A percentile compares a stretch with the other conserved stretches of the same genome.
phyloP scores from a whole-genome alignment of 805 yeast species.

The Starmera dryadoides region DNA sequence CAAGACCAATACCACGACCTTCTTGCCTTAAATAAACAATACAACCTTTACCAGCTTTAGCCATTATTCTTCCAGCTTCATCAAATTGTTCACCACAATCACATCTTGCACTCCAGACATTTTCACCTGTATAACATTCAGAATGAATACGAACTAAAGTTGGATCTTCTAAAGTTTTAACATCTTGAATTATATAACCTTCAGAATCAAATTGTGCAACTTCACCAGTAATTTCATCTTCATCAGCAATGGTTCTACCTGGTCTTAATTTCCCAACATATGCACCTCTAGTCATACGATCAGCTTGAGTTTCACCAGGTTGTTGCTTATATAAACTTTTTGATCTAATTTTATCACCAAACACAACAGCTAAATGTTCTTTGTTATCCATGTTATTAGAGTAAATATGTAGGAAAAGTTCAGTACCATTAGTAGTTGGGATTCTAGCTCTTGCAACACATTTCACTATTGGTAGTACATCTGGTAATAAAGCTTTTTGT shows the following conservation, averaged over 20 bases:
- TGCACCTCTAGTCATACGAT: constrained; percentile 98
- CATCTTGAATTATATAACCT: constrained; percentile 27
- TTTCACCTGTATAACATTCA: constrained; percentile 98
- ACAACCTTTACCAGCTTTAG: constrained; percentile 81
- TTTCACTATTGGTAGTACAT: constrained; percentile 61
- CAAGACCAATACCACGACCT: constrained; percentile 98
- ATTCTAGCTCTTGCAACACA: constrained; percentile 94
- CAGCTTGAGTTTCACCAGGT: constrained; percentile 75
- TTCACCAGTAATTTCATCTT: constrained; percentile 37
- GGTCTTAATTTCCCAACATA: constrained; percentile 87
- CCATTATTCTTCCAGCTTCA: constrained; percentile 94
- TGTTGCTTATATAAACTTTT: constrained; percentile 56
- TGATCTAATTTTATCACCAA: constrained; percentile 87
- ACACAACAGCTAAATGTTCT: constrained; percentile 95
- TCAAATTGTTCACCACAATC: constrained; percentile 99
- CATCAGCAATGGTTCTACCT: constrained; percentile 69
- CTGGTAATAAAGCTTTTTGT: constrained; percentile 38
- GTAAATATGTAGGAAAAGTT: constrained; percentile 85
- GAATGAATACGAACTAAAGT: constrained; percentile 86
- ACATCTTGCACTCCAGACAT: constrained; percentile 98
- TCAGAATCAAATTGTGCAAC: constrained; percentile 31
- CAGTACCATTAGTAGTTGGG: constrained; percentile 94
- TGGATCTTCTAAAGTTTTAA: constrained; percentile 26
- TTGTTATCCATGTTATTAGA: constrained; percentile 80
- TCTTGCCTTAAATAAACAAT: constrained; percentile 95